phyloP scores from a whole-genome alignment of 805 yeast species.

The Ogataea polymorpha region DNA sequence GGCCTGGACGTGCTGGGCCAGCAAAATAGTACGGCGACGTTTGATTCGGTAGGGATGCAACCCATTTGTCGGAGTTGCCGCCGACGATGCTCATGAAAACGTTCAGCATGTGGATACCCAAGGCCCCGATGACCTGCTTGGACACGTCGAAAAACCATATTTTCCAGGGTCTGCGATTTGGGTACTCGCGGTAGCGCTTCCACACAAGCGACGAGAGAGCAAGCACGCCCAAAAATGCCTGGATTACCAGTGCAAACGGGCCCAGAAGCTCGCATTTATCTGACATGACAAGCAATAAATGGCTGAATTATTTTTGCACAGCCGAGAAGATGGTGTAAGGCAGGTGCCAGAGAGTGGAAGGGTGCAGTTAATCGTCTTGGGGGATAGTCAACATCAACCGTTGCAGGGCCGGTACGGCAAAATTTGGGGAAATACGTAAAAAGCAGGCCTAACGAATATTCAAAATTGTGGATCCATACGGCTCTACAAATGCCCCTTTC shows the following conservation, averaged over 20 bases:
- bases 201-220: constrained; percentile 71
- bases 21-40: constrained; percentile 11
- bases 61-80: constrained; percentile 27
- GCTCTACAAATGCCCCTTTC: not conserved
- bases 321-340: not conserved
- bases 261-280: constrained; percentile 67
- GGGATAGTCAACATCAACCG: too few relatives aligned
- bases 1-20: not conserved
- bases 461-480: too few relatives aligned
- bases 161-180: constrained; percentile 76
- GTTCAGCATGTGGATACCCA: constrained; percentile 79
- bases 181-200: constrained; percentile 77
- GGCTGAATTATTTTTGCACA: not conserved
- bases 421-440: too few relatives aligned
- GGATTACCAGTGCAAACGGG: constrained; percentile 80
- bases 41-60: constrained; percentile 1
- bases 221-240: constrained; percentile 68
- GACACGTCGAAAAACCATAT: constrained; percentile 89
- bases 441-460: too few relatives aligned
- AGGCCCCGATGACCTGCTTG: constrained; percentile 85
- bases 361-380: too few relatives aligned
- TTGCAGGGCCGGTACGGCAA: too few relatives aligned
- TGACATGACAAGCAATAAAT: not conserved
- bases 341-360: not conserved
- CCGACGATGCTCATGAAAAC: constrained; percentile 65